phyloP scores from a whole-genome alignment of 2,329 filamentous ascomycete species.

The Colletotrichum gigasporum region DNA sequence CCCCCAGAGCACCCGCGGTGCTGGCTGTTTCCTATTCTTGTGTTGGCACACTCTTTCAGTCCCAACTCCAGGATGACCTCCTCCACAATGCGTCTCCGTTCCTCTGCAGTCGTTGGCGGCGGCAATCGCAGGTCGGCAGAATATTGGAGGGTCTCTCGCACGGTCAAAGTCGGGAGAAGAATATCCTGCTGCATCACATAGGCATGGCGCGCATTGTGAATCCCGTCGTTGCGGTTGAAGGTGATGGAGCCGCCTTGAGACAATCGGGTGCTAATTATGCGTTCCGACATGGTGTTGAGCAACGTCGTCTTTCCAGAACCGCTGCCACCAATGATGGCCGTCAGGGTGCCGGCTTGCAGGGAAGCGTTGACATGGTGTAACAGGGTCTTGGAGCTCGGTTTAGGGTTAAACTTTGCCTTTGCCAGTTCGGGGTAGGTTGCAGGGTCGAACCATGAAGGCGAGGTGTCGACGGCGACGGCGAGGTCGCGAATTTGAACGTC shows the following conservation, averaged over 20 bases:
- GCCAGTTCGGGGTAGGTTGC: slow-evolving; percentile 55
- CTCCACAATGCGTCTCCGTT: slow-evolving; percentile 73
- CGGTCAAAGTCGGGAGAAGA: slow-evolving; percentile 76
- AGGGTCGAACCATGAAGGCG: slow-evolving; percentile 62
- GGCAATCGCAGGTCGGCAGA: slow-evolving; percentile 77
- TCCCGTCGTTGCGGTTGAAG: slow-evolving; percentile 68
- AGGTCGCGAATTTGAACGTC: slow-evolving; percentile 63
- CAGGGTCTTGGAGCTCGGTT: slow-evolving; percentile 58
- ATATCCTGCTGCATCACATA: slow-evolving; percentile 84
- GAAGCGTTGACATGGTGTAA: slow-evolving; percentile 71
- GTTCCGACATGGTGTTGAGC: slow-evolving; percentile 76
- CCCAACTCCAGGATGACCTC: slow-evolving; percentile 81
- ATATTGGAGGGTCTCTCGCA: slow-evolving; percentile 78
- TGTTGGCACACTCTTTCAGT: slow-evolving; percentile 80
- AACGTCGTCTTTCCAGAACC: slow-evolving; percentile 79
- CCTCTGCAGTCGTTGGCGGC: slow-evolving; percentile 64
- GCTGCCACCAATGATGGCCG: slow-evolving; percentile 79
- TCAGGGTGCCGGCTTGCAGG: slow-evolving; percentile 72
- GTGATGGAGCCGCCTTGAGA: slow-evolving; percentile 62
- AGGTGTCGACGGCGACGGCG: slow-evolving; percentile 65
- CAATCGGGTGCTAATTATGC: slow-evolving; percentile 66
- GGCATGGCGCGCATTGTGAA: slow-evolving; percentile 66
- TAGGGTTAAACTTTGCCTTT: slow-evolving; percentile 47
- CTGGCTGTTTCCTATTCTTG: slow-evolving; percentile 74
- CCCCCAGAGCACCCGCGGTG: slow-evolving; percentile 83